Base-by-base conservation (phyloP, 495 filamentous ascomycete genomes). In the Viridothelium virens region DNA sequence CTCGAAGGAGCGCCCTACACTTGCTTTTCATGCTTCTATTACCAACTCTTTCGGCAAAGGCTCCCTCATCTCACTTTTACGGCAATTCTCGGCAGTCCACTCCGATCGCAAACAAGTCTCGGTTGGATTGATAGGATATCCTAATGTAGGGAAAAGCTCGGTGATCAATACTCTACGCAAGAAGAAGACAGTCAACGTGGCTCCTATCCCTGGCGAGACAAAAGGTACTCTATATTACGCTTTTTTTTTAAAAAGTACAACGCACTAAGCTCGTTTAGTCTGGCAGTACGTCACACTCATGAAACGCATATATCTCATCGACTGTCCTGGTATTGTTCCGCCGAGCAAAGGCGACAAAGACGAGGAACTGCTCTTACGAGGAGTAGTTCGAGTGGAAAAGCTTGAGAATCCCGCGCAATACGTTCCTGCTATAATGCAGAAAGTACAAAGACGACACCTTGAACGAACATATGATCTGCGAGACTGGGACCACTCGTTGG, bases 211-310 rank as follows among this genome's bases (percentile, higher is more conserved):
- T 7, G 93, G 93, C 10, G 89, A 92, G 76, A 97, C 92, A 66
- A 98, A 96, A 78, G 25, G 25, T 25, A 25, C 25, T 25, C 25
- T 25, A 25, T 25, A 25, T 25, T 25, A 25, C 25, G 1, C 25
- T 25, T 25, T 25, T 25, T 1, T 25, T 25, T 25, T 25, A 0
- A 25, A 0, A 25, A 25, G 1, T 25, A 1, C 25, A 25, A 25
- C 25, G 25, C 25, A 25, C 25, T 25, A 25, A 25, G 25, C 1
- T 25, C 25, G 25, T 25, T 25, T 25, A 25, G 88, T 97, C 12
- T 97, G 92, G 92, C 92, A 98, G 75, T 97, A 96, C 69, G 89
- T 98, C 66, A 97, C 93, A 0, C 76, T 98, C 63, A 97, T 96
- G 92, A 92, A 91, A 76, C 82, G 95, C 62, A 97, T 98, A 53